phyloP scores from a whole-genome alignment of 176 grass and related monocot species.

The Avena atlantica region DNA sequence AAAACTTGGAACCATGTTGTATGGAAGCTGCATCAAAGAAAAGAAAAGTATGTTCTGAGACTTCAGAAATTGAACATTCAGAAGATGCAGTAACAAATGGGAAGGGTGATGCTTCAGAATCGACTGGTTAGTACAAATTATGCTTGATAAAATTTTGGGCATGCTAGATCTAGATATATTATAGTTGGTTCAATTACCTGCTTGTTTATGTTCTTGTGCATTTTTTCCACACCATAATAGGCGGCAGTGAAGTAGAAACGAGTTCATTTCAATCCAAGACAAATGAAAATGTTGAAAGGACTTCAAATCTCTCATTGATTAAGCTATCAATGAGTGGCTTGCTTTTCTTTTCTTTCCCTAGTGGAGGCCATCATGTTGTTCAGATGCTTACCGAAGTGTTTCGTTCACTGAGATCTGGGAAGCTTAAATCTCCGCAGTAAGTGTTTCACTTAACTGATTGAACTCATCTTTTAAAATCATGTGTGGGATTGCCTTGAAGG shows the following conservation, averaged over 20 bases:
- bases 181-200: conserved; percentile 21
- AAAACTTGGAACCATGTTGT: conserved; percentile 50
- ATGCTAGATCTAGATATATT: background rate
- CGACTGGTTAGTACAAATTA: conserved; percentile 53
- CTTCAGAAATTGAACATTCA: conserved; percentile 39
- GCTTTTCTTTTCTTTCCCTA: conserved; percentile 79
- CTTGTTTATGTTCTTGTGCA: conserved; percentile 36
- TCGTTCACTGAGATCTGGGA: conserved; percentile 62
- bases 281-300: conserved; percentile 45
- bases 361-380: conserved; percentile 61
- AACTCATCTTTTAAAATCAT: conserved; percentile 10
- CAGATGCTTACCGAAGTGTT: conserved; percentile 72
- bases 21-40: conserved; percentile 57
- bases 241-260: conserved; percentile 31
- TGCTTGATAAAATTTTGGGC: conserved; percentile 1
- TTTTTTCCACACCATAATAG: conserved; percentile 45
- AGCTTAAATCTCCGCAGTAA: conserved; percentile 81
- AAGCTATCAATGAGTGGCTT: conserved; percentile 90
- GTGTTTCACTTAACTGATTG: conserved; percentile 31
- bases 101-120: conserved; percentile 36
- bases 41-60: conserved; percentile 70
- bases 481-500: background rate
- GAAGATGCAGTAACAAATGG: conserved; percentile 43
- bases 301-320: conserved; percentile 74
- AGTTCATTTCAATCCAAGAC: conserved; percentile 45